Conservation (phyloP, 2,329 filamentous ascomycete genomes). For the Stachybotrys elegans region DNA sequence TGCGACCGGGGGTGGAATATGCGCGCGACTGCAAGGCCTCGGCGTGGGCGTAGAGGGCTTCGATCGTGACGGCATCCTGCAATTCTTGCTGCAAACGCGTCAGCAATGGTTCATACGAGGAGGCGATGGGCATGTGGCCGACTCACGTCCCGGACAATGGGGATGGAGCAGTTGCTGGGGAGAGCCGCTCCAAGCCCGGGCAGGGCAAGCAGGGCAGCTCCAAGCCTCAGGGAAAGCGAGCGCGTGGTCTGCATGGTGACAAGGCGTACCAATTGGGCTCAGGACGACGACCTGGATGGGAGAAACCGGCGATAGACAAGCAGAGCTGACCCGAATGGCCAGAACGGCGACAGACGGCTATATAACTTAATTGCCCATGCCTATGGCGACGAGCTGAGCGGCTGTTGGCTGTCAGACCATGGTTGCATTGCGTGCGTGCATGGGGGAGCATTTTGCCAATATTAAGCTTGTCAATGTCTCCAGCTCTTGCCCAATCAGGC, state of each 20-base stretch:
- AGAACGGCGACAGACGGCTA: too few relatives aligned
- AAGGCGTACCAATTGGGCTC: too few relatives aligned
- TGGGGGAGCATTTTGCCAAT: too few relatives aligned
- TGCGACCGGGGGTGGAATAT: constrained; percentile 20
- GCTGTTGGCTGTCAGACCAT: too few relatives aligned
- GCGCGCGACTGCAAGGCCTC: constrained; percentile 24
- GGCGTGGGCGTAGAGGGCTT: constrained; percentile 21
- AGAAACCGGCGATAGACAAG: too few relatives aligned
- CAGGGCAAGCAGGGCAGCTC: neutral
- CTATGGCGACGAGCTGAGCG: too few relatives aligned
- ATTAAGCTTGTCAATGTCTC: too few relatives aligned
- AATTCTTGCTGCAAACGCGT: constrained; percentile 15
- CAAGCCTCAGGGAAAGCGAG: neutral
- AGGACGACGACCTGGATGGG: too few relatives aligned
- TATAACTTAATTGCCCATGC: too few relatives aligned
- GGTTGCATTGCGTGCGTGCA: too few relatives aligned
- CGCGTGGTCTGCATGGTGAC: neutral
- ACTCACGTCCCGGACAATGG: neutral
- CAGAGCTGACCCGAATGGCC: too few relatives aligned
- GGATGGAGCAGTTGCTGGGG: neutral
- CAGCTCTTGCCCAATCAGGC: too few relatives aligned
- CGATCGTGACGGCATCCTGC: constrained; percentile 16
- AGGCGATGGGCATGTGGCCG: neutral
- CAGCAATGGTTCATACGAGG: neutral
- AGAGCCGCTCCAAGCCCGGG: neutral